Evolutionary conservation across 805 yeast genomes (phyloP).

Genomic region (Candida methanosorbosa): DNA sequence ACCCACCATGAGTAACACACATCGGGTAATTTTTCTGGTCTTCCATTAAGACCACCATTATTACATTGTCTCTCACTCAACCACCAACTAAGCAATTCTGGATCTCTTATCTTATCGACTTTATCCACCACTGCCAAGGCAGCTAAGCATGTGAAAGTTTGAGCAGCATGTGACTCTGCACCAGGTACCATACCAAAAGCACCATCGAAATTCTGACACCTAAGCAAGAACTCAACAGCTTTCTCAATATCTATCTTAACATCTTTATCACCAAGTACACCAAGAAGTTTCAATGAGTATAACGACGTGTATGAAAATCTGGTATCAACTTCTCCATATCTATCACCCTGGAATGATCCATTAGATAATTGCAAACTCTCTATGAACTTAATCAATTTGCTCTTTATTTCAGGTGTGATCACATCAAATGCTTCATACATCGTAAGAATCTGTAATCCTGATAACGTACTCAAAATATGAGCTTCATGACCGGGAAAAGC

Average conservation of each 20-base stretch:
- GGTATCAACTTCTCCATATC: conserved; percentile 88
- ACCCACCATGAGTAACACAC: conserved; percentile 99
- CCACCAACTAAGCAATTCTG: conserved; percentile 68
- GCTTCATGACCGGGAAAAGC: conserved; percentile 87
- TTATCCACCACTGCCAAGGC: conserved; percentile 61
- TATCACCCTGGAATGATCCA: conserved; percentile 87
- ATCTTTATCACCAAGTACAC: conserved; percentile 41
- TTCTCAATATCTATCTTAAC: conserved; percentile 38
- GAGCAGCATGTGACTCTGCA: conserved; percentile 93
- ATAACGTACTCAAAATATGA: conserved; percentile 75
- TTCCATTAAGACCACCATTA: conserved; percentile 89
- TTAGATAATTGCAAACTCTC: conserved; percentile 37
- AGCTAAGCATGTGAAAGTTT: conserved; percentile 79
- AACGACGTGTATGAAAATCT: conserved; percentile 82
- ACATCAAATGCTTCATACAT: conserved; percentile 48
- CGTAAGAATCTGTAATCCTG: conserved; percentile 74
- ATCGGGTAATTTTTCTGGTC: conserved; percentile 93
- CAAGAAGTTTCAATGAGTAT: conserved; percentile 64
- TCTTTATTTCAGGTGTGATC: conserved; percentile 11
- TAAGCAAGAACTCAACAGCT: conserved; percentile 55
- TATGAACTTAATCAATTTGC: conserved; percentile 28
- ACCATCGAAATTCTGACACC: conserved; percentile 89
- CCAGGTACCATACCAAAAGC: conserved; percentile 93
- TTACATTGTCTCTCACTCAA: conserved; percentile 81
- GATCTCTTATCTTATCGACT: conserved; percentile 37